Base-by-base conservation (phyloP, 2,329 filamentous ascomycete genomes). In the Pyrenophora teres region DNA sequence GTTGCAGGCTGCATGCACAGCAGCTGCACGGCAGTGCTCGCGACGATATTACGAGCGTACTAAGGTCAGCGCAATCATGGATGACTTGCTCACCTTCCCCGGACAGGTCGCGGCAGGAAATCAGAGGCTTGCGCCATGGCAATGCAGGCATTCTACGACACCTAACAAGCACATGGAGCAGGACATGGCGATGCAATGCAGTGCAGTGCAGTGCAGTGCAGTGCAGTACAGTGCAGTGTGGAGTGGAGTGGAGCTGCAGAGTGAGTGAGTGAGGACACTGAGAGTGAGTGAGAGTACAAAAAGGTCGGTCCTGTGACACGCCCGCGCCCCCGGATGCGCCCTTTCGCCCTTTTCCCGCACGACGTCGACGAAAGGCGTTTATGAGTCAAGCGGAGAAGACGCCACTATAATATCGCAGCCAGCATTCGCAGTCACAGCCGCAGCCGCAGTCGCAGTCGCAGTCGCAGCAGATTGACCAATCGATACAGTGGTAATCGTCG, bases 1-100 rank as follows among this genome's bases (percentile, higher is more conserved):
- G 42, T 51, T 27, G 40, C 48, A 47, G 42, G 48, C 19, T n/a
- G 23, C 18, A 31, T 52, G 38, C 37, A 47, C 32, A 36, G 25
- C 15, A 36, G 43, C 16, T 30, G 19, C 13, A 19, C 33, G 33
- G 42, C 36, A 12, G n/a, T 38, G 19, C 18, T 31, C 27, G 42
- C 42, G 36, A 9, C 42, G 32, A 45, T 36, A 23, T n/a, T 18
- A 38, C 32, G 25, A 33, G 27, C 10, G 4, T 30, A 9, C 9
- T 30, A 30, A 30, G 27, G 10, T 30, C 27, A 30, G 27, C 10
- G 27, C 27, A 9, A 30, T 30, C 7, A 13, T 25, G 27, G 9
- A 30, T 30, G 8, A 30, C 27, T 30, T 30, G 7, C 27, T 9
- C 27, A 9, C 27, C 27, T 10, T 30, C 2, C 12, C 27, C 10